phyloP scores from a whole-genome alignment of 495 filamentous ascomycete genomes.

The Aspergillus nanangensis region DNA sequence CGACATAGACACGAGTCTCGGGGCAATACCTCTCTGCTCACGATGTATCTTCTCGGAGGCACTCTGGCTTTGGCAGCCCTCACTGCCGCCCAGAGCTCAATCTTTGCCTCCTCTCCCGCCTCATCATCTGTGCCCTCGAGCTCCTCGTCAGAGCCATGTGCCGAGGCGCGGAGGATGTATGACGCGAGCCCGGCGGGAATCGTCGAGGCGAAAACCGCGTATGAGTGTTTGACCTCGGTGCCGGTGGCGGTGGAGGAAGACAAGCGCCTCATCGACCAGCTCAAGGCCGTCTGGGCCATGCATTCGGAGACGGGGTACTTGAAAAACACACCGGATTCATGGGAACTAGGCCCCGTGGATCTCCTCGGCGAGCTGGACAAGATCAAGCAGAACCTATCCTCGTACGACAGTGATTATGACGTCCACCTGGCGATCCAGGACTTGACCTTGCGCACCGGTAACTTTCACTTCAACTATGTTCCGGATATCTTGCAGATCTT shows the following conservation, averaged over 20 bases:
- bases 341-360: constrained; percentile 3
- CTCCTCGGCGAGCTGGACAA: constrained; percentile 8
- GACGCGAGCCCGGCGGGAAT: background rate
- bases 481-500: constrained; percentile 40
- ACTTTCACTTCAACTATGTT: constrained; percentile 38
- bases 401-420: constrained; percentile 38
- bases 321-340: constrained; percentile 7
- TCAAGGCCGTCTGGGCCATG: constrained; percentile 8
- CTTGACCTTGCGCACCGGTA: constrained; percentile 38
- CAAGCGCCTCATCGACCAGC: constrained; percentile 6
- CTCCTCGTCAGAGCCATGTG: constrained; percentile 5
- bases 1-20: no score
- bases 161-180: background rate
- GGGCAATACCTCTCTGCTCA: no score
- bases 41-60: no score
- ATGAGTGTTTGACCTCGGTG: constrained; percentile 14
- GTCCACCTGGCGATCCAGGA: constrained; percentile 47
- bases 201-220: constrained; percentile 8
- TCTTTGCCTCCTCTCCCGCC: no score
- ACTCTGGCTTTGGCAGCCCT: no score
- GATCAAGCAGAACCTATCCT: constrained; percentile 4
- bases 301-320: constrained; percentile 9
- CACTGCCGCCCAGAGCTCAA: no score
- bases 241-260: constrained; percentile 9
- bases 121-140: no score